phyloP scores from a whole-genome alignment of 2,329 filamentous ascomycete genomes.

The Pestalotiopsis sp. region DNA sequence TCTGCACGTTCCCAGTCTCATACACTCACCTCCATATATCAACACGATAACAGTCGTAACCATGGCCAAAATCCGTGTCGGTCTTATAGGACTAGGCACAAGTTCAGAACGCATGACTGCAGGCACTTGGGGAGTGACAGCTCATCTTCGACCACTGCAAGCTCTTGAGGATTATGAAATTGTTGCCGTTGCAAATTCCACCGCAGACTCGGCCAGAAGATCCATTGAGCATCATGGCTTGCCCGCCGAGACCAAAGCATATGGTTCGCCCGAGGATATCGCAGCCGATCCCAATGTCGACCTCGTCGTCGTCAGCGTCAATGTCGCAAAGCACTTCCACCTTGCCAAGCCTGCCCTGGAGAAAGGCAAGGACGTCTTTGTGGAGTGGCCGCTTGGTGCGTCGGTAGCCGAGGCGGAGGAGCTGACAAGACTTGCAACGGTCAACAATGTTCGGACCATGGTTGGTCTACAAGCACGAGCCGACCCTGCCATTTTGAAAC shows the following conservation, averaged over 20 bases:
- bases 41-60: conserved; percentile 17
- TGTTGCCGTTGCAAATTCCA: conserved; percentile 51
- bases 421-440: conserved; percentile 39
- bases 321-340: conserved; percentile 43
- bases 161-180: conserved; percentile 42
- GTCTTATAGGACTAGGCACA: conserved; percentile 24
- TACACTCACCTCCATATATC: too few species aligned
- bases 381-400: conserved; percentile 51
- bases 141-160: conserved; percentile 39
- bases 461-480: conserved; percentile 49
- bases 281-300: conserved; percentile 48
- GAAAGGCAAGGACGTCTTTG: conserved; percentile 48
- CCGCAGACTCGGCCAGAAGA: conserved; percentile 38
- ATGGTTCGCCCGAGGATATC: conserved; percentile 43
- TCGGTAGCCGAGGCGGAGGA: conserved; percentile 42
- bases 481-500: conserved; percentile 37
- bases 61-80: conserved; percentile 29
- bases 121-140: conserved; percentile 33
- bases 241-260: conserved; percentile 32
- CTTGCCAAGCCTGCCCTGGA: conserved; percentile 42
- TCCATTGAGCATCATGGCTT: conserved; percentile 43
- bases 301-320: conserved; percentile 45
- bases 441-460: conserved; percentile 42
- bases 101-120: conserved; percentile 4
- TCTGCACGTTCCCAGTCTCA: background rate